Evolutionary conservation across 768 basidiomycete genomes (phyloP).

Genomic region (Boletus vermiculosoides): DNA sequence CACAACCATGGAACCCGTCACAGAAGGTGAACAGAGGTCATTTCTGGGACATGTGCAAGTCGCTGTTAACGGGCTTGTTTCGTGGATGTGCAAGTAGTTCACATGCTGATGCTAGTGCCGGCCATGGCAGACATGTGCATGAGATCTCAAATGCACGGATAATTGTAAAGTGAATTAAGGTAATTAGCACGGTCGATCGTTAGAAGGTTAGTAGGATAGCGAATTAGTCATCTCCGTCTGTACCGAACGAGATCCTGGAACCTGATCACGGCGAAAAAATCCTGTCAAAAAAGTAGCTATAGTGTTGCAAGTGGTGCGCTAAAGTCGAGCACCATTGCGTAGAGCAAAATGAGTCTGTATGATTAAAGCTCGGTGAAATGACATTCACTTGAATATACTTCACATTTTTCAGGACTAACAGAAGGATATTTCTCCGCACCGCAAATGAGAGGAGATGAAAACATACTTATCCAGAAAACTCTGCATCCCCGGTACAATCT

Average conservation of each 20-base stretch:
- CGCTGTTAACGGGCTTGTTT: neutral
- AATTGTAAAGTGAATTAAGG: neutral
- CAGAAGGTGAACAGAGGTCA: neutral
- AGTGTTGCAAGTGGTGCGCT: neutral
- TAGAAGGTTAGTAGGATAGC: neutral
- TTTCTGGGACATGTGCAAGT: neutral
- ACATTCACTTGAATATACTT: conserved; percentile 16
- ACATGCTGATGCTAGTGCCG: neutral
- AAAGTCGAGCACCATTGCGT: neutral
- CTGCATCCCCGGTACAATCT: conserved; percentile 58
- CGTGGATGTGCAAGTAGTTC: neutral
- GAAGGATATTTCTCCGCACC: conserved; percentile 11
- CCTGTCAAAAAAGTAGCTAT: neutral
- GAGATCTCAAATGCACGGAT: neutral
- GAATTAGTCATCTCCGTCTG: conserved; percentile 18
- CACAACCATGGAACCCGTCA: neutral
- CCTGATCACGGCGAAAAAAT: neutral
- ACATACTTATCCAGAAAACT: conserved; percentile 46
- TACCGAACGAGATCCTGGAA: conserved; percentile 3
- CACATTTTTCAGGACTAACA: conserved; percentile 18
- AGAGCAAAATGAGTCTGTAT: neutral
- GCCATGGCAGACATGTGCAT: neutral
- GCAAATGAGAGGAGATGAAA: conserved; percentile 2
- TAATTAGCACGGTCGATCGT: neutral
- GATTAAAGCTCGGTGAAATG: conserved; percentile 10